A percentile compares a stretch with the other conserved stretches of the same genome.
phyloP scores from a whole-genome alignment of 1,284 basidiomycete genomes.

The Phylloboletellus chloephorus region DNA sequence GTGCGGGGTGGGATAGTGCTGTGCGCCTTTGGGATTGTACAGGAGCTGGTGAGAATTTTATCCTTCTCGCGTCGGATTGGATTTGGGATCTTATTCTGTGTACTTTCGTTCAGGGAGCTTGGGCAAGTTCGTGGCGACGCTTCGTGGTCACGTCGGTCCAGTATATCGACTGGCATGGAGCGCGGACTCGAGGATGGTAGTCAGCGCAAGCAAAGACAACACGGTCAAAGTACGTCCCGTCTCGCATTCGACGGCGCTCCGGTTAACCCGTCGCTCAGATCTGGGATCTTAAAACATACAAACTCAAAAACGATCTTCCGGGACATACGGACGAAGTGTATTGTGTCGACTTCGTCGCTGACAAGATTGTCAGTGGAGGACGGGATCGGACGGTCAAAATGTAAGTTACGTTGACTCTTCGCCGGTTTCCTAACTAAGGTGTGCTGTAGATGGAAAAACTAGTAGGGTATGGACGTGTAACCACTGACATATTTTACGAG shows the following conservation, averaged over 20 bases:
- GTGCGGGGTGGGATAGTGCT: conserved; percentile 87
- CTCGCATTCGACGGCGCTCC: not conserved
- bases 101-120: conserved; percentile 51
- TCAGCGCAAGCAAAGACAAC: conserved; percentile 93
- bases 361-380: conserved; percentile 96
- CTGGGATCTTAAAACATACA: conserved; percentile 93
- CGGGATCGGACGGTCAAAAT: conserved; percentile 69
- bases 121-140: conserved; percentile 88
- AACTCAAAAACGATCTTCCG: conserved; percentile 88
- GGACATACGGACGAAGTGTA: conserved; percentile 98
- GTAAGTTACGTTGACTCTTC: conserved; percentile 30
- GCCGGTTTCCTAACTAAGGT: conserved; percentile 2
- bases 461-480: conserved; percentile 8
- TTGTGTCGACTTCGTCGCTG: conserved; percentile 96
- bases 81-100: not conserved
- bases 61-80: not conserved
- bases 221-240: conserved; percentile 76
- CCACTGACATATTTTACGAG: too few species aligned
- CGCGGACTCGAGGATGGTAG: conserved; percentile 85
- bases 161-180: conserved; percentile 96
- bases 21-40: conserved; percentile 85
- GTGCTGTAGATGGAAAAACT: conserved; percentile 29
- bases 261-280: conserved; percentile 48
- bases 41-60: conserved; percentile 16
- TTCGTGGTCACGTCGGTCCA: conserved; percentile 90